phyloP scores from a whole-genome alignment of 2,329 filamentous ascomycete species.

The Xylariomycetidae sp. region DNA sequence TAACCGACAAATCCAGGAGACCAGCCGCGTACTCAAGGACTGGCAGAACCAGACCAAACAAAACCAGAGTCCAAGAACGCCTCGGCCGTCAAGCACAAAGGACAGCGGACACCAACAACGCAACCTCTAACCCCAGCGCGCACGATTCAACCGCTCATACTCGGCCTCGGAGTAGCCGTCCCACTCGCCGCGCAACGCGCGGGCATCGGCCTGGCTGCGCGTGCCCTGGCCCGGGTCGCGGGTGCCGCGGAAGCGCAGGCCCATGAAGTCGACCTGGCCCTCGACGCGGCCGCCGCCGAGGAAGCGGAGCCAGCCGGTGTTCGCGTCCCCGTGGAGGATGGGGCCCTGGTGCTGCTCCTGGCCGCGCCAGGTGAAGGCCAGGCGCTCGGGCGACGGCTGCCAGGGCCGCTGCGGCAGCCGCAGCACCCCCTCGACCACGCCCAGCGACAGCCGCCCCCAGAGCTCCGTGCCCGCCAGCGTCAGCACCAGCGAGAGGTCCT shows the following conservation, averaged over 20 bases:
- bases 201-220: constrained; percentile 22
- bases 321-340: constrained; percentile 19
- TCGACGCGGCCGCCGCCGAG: constrained; percentile 30
- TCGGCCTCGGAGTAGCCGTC: constrained; percentile 21
- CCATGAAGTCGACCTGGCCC: constrained; percentile 23
- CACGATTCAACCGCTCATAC: constrained; percentile 23
- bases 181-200: constrained; percentile 22
- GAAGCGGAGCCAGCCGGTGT: constrained; percentile 30
- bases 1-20: too few species aligned
- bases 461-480: constrained; percentile 32
- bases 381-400: constrained; percentile 20
- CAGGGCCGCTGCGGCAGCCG: constrained; percentile 31
- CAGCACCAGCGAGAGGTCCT: constrained; percentile 29
- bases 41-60: not conserved
- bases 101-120: not conserved
- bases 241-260: constrained; percentile 22
- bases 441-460: constrained; percentile 42
- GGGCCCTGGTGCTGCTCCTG: constrained; percentile 23
- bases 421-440: constrained; percentile 35
- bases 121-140: constrained; percentile 12
- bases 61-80: not conserved
- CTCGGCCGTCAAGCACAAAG: not conserved
- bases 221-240: constrained; percentile 23
- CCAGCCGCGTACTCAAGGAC: too few species aligned
- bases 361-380: constrained; percentile 33